Evolutionary conservation across 1,284 basidiomycete species (phyloP).

Genomic region (Amylostereum areolatum): DNA sequence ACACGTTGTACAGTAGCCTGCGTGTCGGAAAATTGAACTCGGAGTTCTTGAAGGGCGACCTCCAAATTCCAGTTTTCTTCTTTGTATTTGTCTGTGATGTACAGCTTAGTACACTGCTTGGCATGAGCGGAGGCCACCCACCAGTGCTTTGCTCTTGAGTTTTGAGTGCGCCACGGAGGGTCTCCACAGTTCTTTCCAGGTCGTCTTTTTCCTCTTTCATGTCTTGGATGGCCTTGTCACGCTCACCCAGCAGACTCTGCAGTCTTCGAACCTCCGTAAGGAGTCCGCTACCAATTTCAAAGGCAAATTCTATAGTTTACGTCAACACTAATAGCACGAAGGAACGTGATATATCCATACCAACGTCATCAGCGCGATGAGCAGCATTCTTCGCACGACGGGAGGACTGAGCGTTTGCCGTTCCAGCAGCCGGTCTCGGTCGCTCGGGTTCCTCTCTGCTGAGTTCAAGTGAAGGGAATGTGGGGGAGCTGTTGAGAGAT

Average conservation of each 20-base stretch:
- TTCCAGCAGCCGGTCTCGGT: slow-evolving; percentile 35
- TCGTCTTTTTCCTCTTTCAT: slow-evolving; percentile 86
- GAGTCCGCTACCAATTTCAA: slow-evolving; percentile 90
- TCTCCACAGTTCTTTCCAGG: slow-evolving; percentile 71
- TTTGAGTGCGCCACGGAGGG: slow-evolving; percentile 60
- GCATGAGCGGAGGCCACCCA: slow-evolving; percentile 25
- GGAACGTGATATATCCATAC: slow-evolving; percentile 36
- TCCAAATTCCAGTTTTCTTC: slow-evolving; percentile 99
- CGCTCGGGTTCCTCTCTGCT: slow-evolving; percentile 38
- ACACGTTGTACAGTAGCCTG: slow-evolving; percentile 65
- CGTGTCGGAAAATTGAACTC: slow-evolving; percentile 62
- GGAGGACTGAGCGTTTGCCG: slow-evolving; percentile 63
- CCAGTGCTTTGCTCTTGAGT: slow-evolving; percentile 77
- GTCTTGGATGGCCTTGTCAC: slow-evolving; percentile 84
- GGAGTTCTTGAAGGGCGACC: slow-evolving; percentile 85
- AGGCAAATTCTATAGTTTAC: slow-evolving; percentile 74
- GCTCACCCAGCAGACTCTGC: slow-evolving; percentile 81
- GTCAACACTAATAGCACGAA: slow-evolving; percentile 2
- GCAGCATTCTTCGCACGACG: slow-evolving; percentile 81
- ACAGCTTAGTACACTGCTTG: background rate
- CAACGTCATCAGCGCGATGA: slow-evolving; percentile 78
- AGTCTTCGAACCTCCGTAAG: slow-evolving; percentile 84
- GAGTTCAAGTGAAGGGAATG: slow-evolving; percentile 32
- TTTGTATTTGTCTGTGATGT: slow-evolving; percentile 73
- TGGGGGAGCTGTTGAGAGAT: slow-evolving; percentile 29